Evolutionary conservation across 2,329 filamentous ascomycete genomes (phyloP).

Genomic region (Tolypocladium paradoxum): DNA sequence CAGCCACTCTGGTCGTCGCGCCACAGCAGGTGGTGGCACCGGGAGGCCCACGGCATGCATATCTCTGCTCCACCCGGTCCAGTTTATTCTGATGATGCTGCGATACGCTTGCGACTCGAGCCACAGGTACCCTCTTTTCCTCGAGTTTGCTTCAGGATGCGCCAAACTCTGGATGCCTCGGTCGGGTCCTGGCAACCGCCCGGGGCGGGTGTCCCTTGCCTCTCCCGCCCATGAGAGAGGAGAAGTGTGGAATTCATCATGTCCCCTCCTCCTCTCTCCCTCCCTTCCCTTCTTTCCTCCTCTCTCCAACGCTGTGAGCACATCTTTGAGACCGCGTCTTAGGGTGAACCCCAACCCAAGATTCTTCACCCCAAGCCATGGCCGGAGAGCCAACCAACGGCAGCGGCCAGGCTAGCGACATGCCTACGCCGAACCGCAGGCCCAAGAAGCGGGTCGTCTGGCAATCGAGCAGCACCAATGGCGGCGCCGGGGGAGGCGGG

Average conservation of each 20-base stretch:
- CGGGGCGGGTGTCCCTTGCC: background rate
- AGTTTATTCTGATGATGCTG: background rate
- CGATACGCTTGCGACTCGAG: background rate
- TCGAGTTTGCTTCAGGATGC: background rate
- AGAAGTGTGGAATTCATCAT: background rate
- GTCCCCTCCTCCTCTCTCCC: background rate
- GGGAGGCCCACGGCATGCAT: background rate
- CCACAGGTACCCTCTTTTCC: background rate
- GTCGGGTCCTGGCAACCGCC: background rate
- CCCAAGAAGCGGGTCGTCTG: constrained; percentile 32
- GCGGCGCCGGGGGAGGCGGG: constrained; percentile 3
- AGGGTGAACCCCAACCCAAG: constrained; percentile 8
- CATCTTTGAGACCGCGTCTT: constrained; percentile 13
- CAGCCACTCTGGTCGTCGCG: background rate
- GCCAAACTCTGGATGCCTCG: background rate
- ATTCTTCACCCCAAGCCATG: constrained; percentile 9
- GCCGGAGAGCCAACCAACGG: constrained; percentile 14
- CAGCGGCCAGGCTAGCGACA: constrained; percentile 16
- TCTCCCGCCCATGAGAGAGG: background rate
- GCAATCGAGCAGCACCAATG: constrained; percentile 19
- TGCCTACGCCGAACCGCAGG: constrained; percentile 20
- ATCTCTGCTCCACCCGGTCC: background rate
- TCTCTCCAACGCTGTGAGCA: background rate
- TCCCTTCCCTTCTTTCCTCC: background rate
- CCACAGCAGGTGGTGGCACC: background rate